Evolutionary conservation across 2,329 filamentous ascomycete genomes (phyloP), one percentile per base, ranked within the genome.

Genomic region (Trematosphaeria pertusa): DNA sequence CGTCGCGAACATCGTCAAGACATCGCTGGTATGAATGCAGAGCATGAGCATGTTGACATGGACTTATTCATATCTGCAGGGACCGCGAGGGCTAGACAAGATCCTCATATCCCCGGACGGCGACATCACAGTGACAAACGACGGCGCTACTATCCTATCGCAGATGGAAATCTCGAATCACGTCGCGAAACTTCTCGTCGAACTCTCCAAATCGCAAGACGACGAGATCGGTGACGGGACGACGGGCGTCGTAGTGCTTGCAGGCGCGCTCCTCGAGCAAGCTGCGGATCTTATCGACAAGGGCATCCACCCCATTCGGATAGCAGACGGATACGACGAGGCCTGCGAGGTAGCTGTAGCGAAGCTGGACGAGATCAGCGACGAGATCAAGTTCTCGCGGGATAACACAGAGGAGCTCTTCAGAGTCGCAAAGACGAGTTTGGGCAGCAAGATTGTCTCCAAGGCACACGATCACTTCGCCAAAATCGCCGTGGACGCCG

Each of bases 161-260:
- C 91, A 86, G 83, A 99, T 99, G 94, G 94, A 99, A 79, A 93
- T 99, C 62, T 89, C 90, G 62, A 97, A 99, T 81, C 93, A 97
- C 75, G 91, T 99, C 53, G 94, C 94, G 54, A 97, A 97, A 79
- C 82, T 99, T 40, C 80, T 99, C 50, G 94, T 99, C 38, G 93
- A 97, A 73, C 86, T 99, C 31, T 97, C 94, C 56, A 97, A 96
- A 79, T 97, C 94, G 30, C 94, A 99, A 74, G 94, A 99, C 68
- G 93, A 97, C 64, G 94, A 99, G 78, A 99, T 99, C 67, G 94
- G 94, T 69, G 94, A 99, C 72, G 94, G 94, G 57, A 99, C 94
- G 54, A 99, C 94, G 0, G 94, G 94, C 73, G 94, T 99, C 11
- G 94, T 99, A 40, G 95, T 99, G 37, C 79, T 99, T 60, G 94